Evolutionary conservation across 1,139 yeast species (phyloP).

Genomic region (Meyerozyma athensensis): DNA sequence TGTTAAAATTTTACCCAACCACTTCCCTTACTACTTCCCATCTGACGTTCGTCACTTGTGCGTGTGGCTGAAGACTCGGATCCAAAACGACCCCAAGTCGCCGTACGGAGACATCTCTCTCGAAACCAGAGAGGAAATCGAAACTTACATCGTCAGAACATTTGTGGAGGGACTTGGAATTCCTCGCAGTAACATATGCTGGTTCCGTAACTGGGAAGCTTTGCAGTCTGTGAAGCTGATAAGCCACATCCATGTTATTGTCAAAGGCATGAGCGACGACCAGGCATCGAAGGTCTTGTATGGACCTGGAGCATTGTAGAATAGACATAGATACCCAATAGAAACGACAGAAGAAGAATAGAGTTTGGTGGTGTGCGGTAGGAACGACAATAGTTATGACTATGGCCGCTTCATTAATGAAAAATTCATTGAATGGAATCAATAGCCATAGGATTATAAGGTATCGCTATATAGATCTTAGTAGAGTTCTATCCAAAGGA

Average conservation of each 20-base stretch:
- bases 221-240: constrained; percentile 55
- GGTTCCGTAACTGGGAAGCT: constrained; percentile 63
- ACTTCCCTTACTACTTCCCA: constrained; percentile 42
- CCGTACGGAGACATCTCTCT: constrained; percentile 42
- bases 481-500: no score
- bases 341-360: no score
- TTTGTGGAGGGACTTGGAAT: constrained; percentile 40
- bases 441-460: no score
- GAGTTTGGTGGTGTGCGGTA: no score
- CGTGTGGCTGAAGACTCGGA: constrained; percentile 35
- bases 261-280: constrained; percentile 30
- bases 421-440: no score
- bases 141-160: constrained; percentile 37
- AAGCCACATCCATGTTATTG: constrained; percentile 55
- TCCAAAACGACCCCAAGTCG: constrained; percentile 6
- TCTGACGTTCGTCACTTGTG: constrained; percentile 35
- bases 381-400: no score
- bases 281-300: constrained; percentile 17
- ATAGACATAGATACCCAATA: neutral
- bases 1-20: constrained; percentile 31
- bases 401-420: no score
- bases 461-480: no score
- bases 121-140: constrained; percentile 31
- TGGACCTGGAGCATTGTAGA: constrained; percentile 1
- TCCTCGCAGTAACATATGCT: constrained; percentile 33